These are phyloP conservation scores for Globisporangium emineosum DNA, from an alignment of 352 stramenopile species.

Conservation along the genomic window DNA sequence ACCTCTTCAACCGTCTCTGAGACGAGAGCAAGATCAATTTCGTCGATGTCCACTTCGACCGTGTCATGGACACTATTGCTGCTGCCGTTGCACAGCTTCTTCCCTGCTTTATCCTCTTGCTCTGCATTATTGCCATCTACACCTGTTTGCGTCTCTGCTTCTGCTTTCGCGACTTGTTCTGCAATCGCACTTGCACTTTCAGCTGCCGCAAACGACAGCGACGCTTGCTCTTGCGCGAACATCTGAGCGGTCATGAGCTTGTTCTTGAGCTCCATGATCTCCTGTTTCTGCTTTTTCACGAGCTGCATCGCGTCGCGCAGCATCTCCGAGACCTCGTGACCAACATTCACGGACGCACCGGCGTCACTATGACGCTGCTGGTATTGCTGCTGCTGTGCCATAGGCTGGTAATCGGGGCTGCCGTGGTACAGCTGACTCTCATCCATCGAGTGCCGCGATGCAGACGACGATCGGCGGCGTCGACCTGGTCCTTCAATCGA, in stretches of 20 bases:
- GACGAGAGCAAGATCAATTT: background rate
- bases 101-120: background rate
- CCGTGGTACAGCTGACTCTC: slow-evolving; percentile 9
- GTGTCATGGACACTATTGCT: background rate
- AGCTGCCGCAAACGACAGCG: background rate
- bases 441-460: slow-evolving; percentile 18
- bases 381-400: slow-evolving; percentile 10
- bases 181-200: background rate
- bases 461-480: slow-evolving; percentile 24
- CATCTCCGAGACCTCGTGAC: slow-evolving; percentile 50
- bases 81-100: background rate
- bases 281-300: slow-evolving; percentile 62
- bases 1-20: slow-evolving; percentile 3
- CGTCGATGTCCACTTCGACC: slow-evolving; percentile 1
- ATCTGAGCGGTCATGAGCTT: slow-evolving; percentile 24
- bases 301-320: slow-evolving; percentile 67
- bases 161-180: background rate
- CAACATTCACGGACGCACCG: slow-evolving; percentile 26
- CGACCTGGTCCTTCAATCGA: slow-evolving; percentile 28
- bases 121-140: background rate
- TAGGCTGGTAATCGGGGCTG: slow-evolving; percentile 4
- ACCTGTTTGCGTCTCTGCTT: slow-evolving; percentile 8
- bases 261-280: slow-evolving; percentile 60
- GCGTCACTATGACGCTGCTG: slow-evolving; percentile 17
- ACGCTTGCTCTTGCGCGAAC: background rate